Evolutionary conservation across 1,284 basidiomycete species (phyloP).

Genomic region (Thecaphora frezii): DNA sequence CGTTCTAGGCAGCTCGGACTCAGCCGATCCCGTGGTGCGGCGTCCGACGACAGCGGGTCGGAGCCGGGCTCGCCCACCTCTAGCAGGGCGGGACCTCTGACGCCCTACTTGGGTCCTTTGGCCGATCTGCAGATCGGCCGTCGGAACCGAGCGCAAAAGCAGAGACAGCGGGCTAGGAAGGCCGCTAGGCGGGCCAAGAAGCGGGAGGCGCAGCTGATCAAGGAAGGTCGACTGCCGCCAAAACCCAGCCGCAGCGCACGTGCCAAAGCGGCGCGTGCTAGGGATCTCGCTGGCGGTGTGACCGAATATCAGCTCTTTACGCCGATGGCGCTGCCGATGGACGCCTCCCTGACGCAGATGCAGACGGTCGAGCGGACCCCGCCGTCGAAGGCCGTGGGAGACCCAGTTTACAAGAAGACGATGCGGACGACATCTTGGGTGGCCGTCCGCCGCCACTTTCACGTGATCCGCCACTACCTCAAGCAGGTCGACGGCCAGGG

Average conservation of each 20-base stretch:
- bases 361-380: constrained; percentile 25
- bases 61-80: constrained; percentile 21
- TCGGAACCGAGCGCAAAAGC: constrained; percentile 19
- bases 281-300: constrained; percentile 51
- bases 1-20: background rate
- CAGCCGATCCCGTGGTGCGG: constrained; percentile 19
- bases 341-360: constrained; percentile 15
- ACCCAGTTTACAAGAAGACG: constrained; percentile 19
- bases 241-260: constrained; percentile 53
- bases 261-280: constrained; percentile 47
- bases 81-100: constrained; percentile 21
- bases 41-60: constrained; percentile 25
- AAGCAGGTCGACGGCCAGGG: constrained; percentile 45
- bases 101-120: constrained; percentile 35
- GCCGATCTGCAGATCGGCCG: constrained; percentile 29
- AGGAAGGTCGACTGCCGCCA: constrained; percentile 29
- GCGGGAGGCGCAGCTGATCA: constrained; percentile 32
- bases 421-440: constrained; percentile 34
- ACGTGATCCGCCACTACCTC: constrained; percentile 45
- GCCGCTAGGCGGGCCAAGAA: constrained; percentile 32
- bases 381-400: constrained; percentile 8
- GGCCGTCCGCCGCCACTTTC: constrained; percentile 39
- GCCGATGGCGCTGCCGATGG: constrained; percentile 42
- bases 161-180: constrained; percentile 24
- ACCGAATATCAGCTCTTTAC: constrained; percentile 56